Evolutionary conservation across 2,329 filamentous ascomycete genomes (phyloP).

Genomic region (Cladosporium austrohemisphaericum): DNA sequence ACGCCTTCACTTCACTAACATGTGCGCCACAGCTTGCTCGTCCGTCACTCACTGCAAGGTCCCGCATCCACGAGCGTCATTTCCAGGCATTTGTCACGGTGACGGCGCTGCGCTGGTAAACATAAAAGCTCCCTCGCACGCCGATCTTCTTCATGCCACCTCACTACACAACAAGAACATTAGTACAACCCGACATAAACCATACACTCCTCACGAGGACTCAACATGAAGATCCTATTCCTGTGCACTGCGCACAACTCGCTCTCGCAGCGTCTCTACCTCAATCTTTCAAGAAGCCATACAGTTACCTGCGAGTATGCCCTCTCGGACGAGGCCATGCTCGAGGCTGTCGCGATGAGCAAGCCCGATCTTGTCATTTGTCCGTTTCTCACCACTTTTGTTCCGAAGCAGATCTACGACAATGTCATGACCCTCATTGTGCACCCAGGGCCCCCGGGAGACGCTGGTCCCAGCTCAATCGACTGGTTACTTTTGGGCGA

Average conservation of each 20-base stretch:
- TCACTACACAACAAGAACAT: neutral
- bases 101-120: no score
- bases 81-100: no score
- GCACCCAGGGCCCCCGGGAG: conserved; percentile 42
- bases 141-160: neutral
- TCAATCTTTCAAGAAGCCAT: conserved; percentile 36
- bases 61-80: neutral
- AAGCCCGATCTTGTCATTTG: conserved; percentile 42
- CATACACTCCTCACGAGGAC: no score
- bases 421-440: conserved; percentile 40
- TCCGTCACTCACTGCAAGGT: neutral
- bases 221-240: conserved; percentile 40
- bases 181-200: neutral
- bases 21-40: neutral
- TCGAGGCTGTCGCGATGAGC: conserved; percentile 37
- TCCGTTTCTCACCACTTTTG: conserved; percentile 40
- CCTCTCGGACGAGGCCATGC: conserved; percentile 32
- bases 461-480: conserved; percentile 41
- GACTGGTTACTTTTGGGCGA: conserved; percentile 45
- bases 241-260: conserved; percentile 47
- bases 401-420: conserved; percentile 38
- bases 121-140: neutral
- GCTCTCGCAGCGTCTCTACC: conserved; percentile 40
- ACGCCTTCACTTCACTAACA: neutral
- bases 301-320: conserved; percentile 42